phyloP scores from a whole-genome alignment of 352 stramenopile species.

The Pythium monospermum region DNA sequence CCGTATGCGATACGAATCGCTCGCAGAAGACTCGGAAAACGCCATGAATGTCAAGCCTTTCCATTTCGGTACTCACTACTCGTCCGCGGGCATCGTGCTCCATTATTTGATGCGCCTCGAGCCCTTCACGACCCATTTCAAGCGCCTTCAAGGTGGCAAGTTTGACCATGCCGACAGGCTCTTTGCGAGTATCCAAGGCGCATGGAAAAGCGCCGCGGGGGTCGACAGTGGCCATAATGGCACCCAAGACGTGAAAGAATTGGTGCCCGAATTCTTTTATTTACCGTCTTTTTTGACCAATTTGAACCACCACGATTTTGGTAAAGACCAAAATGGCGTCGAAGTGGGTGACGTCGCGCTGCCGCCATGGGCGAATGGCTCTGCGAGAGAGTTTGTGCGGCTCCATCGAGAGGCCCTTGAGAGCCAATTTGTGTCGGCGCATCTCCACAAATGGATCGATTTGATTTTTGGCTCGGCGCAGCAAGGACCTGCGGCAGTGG shows the following conservation, averaged over 20 bases:
- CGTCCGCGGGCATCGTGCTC: constrained; percentile 92
- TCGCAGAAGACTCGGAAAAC: constrained; percentile 34
- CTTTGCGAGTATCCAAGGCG: constrained; percentile 91
- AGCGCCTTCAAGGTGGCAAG: constrained; percentile 93
- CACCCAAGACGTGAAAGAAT: constrained; percentile 97
- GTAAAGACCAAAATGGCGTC: constrained; percentile 79
- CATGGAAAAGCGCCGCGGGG: constrained; percentile 86
- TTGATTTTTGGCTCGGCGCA: constrained; percentile 98
- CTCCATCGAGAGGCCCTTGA: constrained; percentile 95
- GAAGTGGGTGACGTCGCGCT: constrained; percentile 89
- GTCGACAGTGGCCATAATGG: constrained; percentile 61
- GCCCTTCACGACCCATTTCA: constrained; percentile 93
- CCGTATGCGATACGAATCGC: constrained; percentile 53
- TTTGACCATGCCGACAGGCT: constrained; percentile 98
- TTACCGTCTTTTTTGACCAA: constrained; percentile 96
- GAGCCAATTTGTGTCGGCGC: constrained; percentile 92
- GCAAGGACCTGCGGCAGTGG: constrained; percentile 89
- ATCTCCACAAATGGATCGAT: constrained; percentile 98
- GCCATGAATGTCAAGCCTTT: constrained; percentile 57
- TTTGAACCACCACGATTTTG: constrained; percentile 93
- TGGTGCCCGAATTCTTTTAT: constrained; percentile 98
- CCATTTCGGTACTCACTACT: constrained; percentile 96
- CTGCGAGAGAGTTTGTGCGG: constrained; percentile 92
- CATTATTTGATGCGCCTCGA: constrained; percentile 97
- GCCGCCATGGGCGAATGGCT: constrained; percentile 93